Conservation (phyloP, 352 stramenopile genomes). For the Phytophthora constricta region DNA sequence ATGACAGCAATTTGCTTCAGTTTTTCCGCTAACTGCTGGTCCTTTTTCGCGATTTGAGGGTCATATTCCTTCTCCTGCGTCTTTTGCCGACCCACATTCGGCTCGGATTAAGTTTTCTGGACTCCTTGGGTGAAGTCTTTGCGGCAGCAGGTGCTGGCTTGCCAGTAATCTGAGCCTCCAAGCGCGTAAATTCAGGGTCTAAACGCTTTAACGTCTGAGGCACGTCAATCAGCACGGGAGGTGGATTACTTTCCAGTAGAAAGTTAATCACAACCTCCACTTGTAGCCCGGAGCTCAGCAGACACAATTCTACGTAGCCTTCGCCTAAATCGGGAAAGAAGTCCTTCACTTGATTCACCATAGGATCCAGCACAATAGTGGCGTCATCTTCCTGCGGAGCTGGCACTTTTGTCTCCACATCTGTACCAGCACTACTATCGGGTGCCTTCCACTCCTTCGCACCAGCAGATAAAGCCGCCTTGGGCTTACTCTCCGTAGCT, state of each 20-base stretch:
- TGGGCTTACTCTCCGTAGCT: constrained; percentile 21
- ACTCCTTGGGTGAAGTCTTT: constrained; percentile 17
- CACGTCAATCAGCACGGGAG: constrained; percentile 42
- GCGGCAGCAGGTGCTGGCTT: constrained; percentile 15
- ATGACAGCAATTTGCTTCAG: constrained; percentile 58
- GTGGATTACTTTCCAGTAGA: constrained; percentile 59
- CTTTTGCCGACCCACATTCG: constrained; percentile 77
- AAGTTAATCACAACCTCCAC: constrained; percentile 68
- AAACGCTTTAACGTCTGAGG: constrained; percentile 36
- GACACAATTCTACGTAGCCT: constrained; percentile 66
- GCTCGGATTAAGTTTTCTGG: constrained; percentile 54
- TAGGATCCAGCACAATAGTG: constrained; percentile 27
- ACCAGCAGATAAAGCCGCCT: constrained; percentile 6
- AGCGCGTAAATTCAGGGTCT: constrained; percentile 34
- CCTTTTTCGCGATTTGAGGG: constrained; percentile 54
- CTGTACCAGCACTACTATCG: constrained; percentile 1
- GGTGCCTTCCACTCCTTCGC: constrained; percentile 21
- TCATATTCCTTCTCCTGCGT: constrained; percentile 63
- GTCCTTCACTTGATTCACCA: constrained; percentile 65
- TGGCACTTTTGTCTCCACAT: constrained; percentile 21
- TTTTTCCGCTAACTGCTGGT: constrained; percentile 55
- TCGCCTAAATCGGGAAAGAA: constrained; percentile 67
- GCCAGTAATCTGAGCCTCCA: constrained; percentile 39
- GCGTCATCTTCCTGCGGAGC: constrained; percentile 4
- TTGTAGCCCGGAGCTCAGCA: constrained; percentile 51